These are phyloP conservation scores for Kuraishia hungarica DNA, from an alignment of 805 yeast genomes.

Conservation along the genomic window DNA sequence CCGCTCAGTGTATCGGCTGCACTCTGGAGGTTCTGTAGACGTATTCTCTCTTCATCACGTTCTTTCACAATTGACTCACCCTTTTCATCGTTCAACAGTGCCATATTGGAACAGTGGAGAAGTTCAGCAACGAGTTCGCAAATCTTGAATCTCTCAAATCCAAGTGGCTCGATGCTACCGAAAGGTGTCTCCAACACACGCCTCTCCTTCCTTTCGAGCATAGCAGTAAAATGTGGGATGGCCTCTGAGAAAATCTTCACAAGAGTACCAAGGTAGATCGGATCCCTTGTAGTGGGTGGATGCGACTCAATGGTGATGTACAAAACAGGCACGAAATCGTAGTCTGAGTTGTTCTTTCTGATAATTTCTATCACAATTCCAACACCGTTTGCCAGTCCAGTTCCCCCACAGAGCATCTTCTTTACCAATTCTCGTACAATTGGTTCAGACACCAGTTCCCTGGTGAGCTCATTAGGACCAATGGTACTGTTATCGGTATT, in stretches of 20 bases:
- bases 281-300: slow-evolving; percentile 90
- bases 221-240: slow-evolving; percentile 58
- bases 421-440: slow-evolving; percentile 60
- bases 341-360: slow-evolving; percentile 92
- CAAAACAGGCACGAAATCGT: slow-evolving; percentile 81
- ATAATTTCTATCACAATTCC: slow-evolving; percentile 92
- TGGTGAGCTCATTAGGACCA: slow-evolving; percentile 91
- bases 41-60: slow-evolving; percentile 58
- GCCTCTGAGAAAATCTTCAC: slow-evolving; percentile 69
- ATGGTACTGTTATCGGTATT: slow-evolving; percentile 85
- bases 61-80: slow-evolving; percentile 61
- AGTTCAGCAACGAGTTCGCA: slow-evolving; percentile 92
- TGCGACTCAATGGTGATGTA: slow-evolving; percentile 78
- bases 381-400: slow-evolving; percentile 89
- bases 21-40: slow-evolving; percentile 30
- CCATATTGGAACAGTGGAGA: slow-evolving; percentile 97
- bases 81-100: slow-evolving; percentile 65
- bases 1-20: slow-evolving; percentile 4
- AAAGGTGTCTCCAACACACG: slow-evolving; percentile 51
- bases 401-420: slow-evolving; percentile 75
- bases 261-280: slow-evolving; percentile 84
- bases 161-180: slow-evolving; percentile 65
- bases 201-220: slow-evolving; percentile 35
- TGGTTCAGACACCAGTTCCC: slow-evolving; percentile 77
- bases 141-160: slow-evolving; percentile 84